A percentile compares a stretch with the other conserved stretches of the same genome.
These are phyloP conservation scores for Petunia hybrid DNA, from an alignment of 305 asterid species.

Conservation along the genomic window DNA sequence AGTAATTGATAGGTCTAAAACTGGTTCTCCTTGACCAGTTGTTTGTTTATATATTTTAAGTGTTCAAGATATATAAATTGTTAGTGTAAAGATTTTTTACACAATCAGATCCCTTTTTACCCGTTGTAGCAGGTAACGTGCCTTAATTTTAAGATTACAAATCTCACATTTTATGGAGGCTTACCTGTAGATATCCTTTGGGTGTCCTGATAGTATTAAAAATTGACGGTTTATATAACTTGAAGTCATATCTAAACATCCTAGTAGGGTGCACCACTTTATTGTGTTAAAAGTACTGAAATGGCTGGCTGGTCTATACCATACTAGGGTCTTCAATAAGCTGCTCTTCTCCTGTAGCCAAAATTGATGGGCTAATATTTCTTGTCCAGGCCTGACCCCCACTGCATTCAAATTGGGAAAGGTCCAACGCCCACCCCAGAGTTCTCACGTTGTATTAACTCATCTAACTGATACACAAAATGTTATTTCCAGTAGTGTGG, in stretches of 20 bases:
- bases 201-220: too few relatives aligned
- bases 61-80: too few relatives aligned
- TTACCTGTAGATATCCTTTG: too few relatives aligned
- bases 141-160: too few relatives aligned
- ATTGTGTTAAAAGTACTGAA: background rate
- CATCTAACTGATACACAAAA: background rate
- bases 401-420: slow-evolving; percentile 17
- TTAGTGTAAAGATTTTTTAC: too few relatives aligned
- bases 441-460: slow-evolving; percentile 17
- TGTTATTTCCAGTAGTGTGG: background rate
- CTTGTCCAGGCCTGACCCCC: background rate
- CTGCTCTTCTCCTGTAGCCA: slow-evolving; percentile 9
- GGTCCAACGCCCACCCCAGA: background rate
- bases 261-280: background rate
- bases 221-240: too few relatives aligned
- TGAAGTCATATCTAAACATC: too few relatives aligned
- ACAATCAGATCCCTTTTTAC: too few relatives aligned
- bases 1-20: background rate
- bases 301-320: slow-evolving; percentile 2
- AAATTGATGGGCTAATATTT: background rate
- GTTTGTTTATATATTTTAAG: background rate
- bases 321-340: background rate
- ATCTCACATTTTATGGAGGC: too few relatives aligned
- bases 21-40: background rate
- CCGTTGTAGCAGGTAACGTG: too few relatives aligned